Conservation (phyloP, 257 asterid species). For the Nicotiana obtusifolia region DNA sequence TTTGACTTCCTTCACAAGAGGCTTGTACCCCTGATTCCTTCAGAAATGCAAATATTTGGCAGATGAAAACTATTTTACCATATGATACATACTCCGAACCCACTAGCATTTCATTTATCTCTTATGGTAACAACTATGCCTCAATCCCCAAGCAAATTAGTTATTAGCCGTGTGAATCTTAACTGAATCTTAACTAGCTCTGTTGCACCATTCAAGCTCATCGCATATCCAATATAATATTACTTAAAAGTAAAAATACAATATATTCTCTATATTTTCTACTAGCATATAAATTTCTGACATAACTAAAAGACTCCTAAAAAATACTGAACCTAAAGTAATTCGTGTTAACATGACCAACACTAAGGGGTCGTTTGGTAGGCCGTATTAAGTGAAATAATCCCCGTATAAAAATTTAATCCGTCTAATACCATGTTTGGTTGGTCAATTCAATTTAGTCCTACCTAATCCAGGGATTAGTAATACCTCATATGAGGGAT, state of each 20-base stretch:
- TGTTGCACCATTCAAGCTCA: background rate
- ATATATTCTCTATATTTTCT: background rate
- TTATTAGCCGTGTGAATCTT: no score
- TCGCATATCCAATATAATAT: background rate
- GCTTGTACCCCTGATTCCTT: background rate
- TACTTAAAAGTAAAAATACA: background rate
- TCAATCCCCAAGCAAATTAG: background rate
- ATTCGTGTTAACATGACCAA: background rate
- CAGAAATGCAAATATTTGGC: slow-evolving; percentile 10
- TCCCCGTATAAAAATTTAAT: no score
- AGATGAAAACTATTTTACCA: background rate
- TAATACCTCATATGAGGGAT: no score
- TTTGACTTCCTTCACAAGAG: background rate
- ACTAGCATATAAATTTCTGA: background rate
- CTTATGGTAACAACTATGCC: background rate
- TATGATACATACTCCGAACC: background rate
- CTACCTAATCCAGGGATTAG: no score
- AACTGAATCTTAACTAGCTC: background rate
- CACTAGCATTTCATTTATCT: background rate
- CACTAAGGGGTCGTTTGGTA: no score
- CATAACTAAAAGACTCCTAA: background rate
- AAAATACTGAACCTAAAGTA: background rate
- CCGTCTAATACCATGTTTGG: no score
- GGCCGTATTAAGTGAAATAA: no score
- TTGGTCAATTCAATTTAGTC: no score